Evolutionary conservation across 176 grass and related monocot genomes (phyloP).

Genomic region (Juncus effusus): DNA sequence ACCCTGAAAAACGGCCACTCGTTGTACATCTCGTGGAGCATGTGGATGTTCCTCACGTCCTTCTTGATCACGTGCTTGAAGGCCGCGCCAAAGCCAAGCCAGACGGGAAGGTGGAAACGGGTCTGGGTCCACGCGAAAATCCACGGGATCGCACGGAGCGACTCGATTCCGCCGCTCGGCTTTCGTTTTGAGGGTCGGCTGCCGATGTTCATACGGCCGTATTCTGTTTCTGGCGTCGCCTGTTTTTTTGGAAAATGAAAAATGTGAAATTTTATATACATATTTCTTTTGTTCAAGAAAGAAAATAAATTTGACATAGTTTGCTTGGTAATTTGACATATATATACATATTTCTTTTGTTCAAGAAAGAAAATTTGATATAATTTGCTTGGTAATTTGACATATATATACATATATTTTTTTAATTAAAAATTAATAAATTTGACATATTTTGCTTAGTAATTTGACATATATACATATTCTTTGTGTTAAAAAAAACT

Average conservation of each 20-base stretch:
- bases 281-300: neutral
- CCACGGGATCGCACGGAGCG: slow-evolving; percentile 88
- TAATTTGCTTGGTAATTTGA: neutral
- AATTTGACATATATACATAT: neutral
- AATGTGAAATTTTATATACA: neutral
- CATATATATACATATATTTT: neutral
- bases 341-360: neutral
- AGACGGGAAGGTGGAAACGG: slow-evolving; percentile 85
- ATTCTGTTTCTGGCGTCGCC: slow-evolving; percentile 86
- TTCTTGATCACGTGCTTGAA: slow-evolving; percentile 75
- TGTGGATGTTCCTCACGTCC: slow-evolving; percentile 65
- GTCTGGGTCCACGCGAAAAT: slow-evolving; percentile 98
- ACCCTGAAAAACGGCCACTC: slow-evolving; percentile 95
- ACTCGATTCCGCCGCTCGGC: slow-evolving; percentile 87
- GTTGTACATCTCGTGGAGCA: slow-evolving; percentile 82
- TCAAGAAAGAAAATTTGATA: slow-evolving; percentile 8
- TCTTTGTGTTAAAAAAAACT: neutral
- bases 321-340: no score
- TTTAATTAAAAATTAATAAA: neutral
- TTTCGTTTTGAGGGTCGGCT: slow-evolving; percentile 84
- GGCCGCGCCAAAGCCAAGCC: slow-evolving; percentile 90
- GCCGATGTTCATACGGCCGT: slow-evolving; percentile 95
- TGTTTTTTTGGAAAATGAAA: slow-evolving; percentile 24
- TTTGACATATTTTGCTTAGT: neutral
- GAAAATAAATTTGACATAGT: neutral